Percentiles rank a stretch among this genome's conserved stretches.
phyloP scores from a whole-genome alignment of 2,329 filamentous ascomycete genomes.

The Penicillium digitatum region DNA sequence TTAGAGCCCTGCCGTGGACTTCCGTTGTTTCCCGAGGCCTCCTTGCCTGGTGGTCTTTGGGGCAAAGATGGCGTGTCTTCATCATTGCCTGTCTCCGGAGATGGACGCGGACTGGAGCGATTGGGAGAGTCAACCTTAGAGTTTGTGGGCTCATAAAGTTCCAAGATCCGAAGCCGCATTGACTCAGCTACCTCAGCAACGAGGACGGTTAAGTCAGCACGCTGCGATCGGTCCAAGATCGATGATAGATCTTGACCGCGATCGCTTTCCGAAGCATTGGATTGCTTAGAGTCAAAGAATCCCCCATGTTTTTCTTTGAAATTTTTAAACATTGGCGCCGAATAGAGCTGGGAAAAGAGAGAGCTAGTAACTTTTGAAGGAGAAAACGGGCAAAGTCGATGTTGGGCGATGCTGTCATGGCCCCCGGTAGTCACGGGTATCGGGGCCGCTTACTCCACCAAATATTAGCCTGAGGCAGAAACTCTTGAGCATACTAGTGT shows the following conservation, averaged over 20 bases:
- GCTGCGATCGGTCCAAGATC: conserved; percentile 41
- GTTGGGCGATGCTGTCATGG: conserved; percentile 9
- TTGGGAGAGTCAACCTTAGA: background rate
- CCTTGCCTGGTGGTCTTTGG: conserved; percentile 6
- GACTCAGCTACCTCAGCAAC: conserved; percentile 39
- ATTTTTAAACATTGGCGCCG: conserved; percentile 31
- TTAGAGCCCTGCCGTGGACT: conserved; percentile 10
- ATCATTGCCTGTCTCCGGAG: conserved; percentile 1
- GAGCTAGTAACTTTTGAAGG: background rate
- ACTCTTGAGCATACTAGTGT: background rate
- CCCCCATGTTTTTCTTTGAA: conserved; percentile 32
- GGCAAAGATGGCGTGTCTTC: conserved; percentile 16
- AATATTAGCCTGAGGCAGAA: conserved; percentile 4
- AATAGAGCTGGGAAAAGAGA: background rate
- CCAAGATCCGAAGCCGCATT: conserved; percentile 39
- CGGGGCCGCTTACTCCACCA: conserved; percentile 2
- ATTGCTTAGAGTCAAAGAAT: conserved; percentile 28
- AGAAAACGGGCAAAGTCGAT: background rate
- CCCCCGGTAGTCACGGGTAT: background rate
- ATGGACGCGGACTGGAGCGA: background rate
- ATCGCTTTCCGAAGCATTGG: conserved; percentile 22
- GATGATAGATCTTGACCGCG: conserved; percentile 41
- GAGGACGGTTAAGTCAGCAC: conserved; percentile 42
- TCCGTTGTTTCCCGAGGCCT: background rate
- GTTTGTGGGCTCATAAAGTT: conserved; percentile 35